phyloP scores from a whole-genome alignment of 352 stramenopile species.

The Phytophthora cajani region DNA sequence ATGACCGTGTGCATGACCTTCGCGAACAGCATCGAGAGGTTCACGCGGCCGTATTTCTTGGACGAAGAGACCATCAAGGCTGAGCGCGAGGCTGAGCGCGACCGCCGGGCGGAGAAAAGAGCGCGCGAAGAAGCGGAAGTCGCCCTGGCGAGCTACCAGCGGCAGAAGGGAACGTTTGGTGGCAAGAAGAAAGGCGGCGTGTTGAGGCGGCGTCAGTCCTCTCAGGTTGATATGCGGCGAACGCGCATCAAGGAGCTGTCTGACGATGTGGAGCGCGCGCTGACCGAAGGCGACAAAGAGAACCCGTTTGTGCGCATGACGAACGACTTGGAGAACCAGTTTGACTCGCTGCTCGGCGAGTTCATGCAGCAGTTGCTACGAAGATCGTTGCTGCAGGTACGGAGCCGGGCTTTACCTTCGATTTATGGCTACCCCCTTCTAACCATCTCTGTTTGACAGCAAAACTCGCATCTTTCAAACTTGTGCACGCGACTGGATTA shows the following conservation, averaged over 20 bases:
- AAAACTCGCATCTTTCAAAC: constrained; percentile 76
- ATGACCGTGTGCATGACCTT: constrained; percentile 97
- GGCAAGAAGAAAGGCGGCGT: constrained; percentile 63
- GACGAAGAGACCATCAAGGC: constrained; percentile 89
- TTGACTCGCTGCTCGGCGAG: constrained; percentile 85
- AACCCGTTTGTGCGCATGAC: constrained; percentile 84
- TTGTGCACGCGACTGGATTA: constrained; percentile 71
- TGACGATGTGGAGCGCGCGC: constrained; percentile 74
- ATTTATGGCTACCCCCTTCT: neutral
- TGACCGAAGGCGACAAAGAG: constrained; percentile 74
- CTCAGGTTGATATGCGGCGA: constrained; percentile 78
- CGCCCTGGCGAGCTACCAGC: constrained; percentile 70
- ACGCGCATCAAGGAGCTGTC: constrained; percentile 84
- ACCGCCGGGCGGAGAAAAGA: constrained; percentile 83
- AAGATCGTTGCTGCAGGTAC: constrained; percentile 84
- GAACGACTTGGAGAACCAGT: constrained; percentile 84
- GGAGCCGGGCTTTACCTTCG: neutral
- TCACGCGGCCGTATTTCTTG: constrained; percentile 84
- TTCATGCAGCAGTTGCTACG: constrained; percentile 91
- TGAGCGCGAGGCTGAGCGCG: constrained; percentile 76
- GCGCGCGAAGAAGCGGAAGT: constrained; percentile 79
- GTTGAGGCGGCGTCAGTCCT: constrained; percentile 73
- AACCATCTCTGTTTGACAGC: constrained; percentile 29
- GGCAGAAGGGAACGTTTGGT: constrained; percentile 44
- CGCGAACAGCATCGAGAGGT: constrained; percentile 93